Base-by-base conservation (phyloP, 2,329 filamentous ascomycete species). In the Beauveria varroae region DNA sequence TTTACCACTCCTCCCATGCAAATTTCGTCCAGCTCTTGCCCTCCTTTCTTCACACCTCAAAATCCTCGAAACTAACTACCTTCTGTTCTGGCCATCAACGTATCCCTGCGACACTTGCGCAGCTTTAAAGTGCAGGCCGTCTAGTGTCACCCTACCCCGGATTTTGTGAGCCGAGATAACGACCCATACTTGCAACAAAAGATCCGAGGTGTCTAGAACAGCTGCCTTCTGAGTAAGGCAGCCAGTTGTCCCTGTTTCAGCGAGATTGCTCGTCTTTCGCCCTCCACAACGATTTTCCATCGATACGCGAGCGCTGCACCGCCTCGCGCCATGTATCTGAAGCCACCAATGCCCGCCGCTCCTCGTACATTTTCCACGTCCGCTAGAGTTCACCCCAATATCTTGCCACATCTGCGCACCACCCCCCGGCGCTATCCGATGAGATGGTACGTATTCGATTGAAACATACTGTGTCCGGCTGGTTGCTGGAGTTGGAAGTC, bases 351-450 rank as follows among this genome's bases (percentile, higher is more conserved):
- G 63, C 58, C 51, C 22, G 62, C 64, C 57, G 59, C 62, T 24
- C 65, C 68, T 1, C 67, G 71, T 61, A 63, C 65, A 51, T 73
- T 75, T 66, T 73, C 73, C 50, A 71, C 72, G 26, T 69, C 72
- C 26, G 70, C 72, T 41, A 71, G 67, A 52, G 70, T 73, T 47
- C 69, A 74, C 60, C 71, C 71, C 30, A 69, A 65, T 65, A 69
- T 71, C 66, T 68, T 74, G 44, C 69, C 70, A 40, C 69, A 71
- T 57, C 62, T 73, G 52, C 70, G 51, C 71, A 69, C 40, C 67
- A 69, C 9, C 65, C 67, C 49, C 67, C 69, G 55, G 60, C 60
- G 60, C 34, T 61, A 53, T 47, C 69, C 70, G 56, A 69, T 69
- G 57, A 66, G 67, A 69, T 69, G 72, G 73, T 75, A 68, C 60